Percentiles rank a stretch among this genome's conserved stretches.
phyloP scores from a whole-genome alignment of 805 yeast species.

The Starmerella sirachaensis region DNA sequence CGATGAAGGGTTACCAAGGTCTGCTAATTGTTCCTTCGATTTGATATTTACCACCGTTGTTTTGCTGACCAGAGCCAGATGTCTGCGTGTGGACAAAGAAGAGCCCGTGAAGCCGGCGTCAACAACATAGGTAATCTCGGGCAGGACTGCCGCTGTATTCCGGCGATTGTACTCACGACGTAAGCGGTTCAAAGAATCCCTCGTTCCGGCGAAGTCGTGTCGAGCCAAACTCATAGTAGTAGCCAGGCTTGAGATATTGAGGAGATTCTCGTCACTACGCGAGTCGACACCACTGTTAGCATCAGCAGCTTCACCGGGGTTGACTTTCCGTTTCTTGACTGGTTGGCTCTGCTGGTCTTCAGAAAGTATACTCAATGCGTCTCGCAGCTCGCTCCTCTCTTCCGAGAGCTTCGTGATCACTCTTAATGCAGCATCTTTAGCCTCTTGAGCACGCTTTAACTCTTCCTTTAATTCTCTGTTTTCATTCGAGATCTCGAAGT shows the following conservation, averaged over 20 bases:
- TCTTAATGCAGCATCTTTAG: conserved; percentile 1
- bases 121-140: too few species aligned
- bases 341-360: neutral
- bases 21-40: neutral
- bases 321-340: conserved; percentile 1
- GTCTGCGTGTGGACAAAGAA: neutral
- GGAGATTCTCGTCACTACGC: too few species aligned
- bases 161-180: too few species aligned
- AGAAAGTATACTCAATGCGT: neutral
- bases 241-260: too few species aligned
- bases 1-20: neutral
- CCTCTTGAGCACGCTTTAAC: neutral
- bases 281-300: neutral
- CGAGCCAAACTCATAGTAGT: too few species aligned
- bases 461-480: neutral
- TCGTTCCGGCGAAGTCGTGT: too few species aligned
- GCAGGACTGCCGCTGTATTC: too few species aligned
- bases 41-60: neutral
- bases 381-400: conserved; percentile 3
- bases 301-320: neutral
- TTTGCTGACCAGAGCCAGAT: neutral
- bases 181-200: too few species aligned
- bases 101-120: too few species aligned
- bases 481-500: conserved; percentile 1
- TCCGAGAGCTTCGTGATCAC: conserved; percentile 1